phyloP scores from a whole-genome alignment of 2,329 filamentous ascomycete genomes.

The Harringtonia lauricola region DNA sequence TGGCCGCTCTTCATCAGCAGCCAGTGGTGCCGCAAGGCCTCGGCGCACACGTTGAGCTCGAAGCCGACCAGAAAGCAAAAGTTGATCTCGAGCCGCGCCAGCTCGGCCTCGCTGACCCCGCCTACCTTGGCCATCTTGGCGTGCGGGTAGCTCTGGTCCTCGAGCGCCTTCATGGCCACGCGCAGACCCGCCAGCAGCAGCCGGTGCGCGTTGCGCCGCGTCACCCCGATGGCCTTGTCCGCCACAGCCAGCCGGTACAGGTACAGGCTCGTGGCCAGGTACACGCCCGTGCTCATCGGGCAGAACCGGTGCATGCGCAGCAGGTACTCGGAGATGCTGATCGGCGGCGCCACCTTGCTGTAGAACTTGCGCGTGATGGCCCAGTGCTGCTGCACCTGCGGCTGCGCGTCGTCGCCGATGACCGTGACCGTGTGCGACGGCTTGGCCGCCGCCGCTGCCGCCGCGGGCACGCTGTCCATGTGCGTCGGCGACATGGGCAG shows the following conservation, averaged over 20 bases:
- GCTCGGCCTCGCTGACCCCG: constrained; percentile 70
- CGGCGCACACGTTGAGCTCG: constrained; percentile 55
- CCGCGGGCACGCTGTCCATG: not conserved
- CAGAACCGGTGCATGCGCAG: constrained; percentile 81
- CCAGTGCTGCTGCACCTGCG: constrained; percentile 66
- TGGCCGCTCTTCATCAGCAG: constrained; percentile 39
- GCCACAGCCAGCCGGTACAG: constrained; percentile 72
- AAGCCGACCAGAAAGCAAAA: constrained; percentile 84
- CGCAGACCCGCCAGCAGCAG: constrained; percentile 73
- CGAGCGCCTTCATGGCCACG: constrained; percentile 89
- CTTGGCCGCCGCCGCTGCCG: constrained; percentile 1
- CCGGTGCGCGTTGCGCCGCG: constrained; percentile 74
- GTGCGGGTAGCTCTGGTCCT: constrained; percentile 83
- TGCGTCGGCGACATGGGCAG: constrained; percentile 23
- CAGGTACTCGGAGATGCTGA: constrained; percentile 75
- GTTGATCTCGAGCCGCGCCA: constrained; percentile 78
- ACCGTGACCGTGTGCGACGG: constrained; percentile 22
- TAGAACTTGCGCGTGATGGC: constrained; percentile 90
- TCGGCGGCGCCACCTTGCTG: constrained; percentile 75
- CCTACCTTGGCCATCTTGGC: constrained; percentile 76
- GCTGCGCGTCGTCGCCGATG: constrained; percentile 59
- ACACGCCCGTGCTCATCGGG: constrained; percentile 87
- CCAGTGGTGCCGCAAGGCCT: constrained; percentile 53
- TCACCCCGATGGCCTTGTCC: constrained; percentile 70
- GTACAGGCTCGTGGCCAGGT: constrained; percentile 79